These are phyloP conservation scores for Pilasporangium apinafurcum DNA, from an alignment of 352 stramenopile species.

Conservation along the genomic window DNA sequence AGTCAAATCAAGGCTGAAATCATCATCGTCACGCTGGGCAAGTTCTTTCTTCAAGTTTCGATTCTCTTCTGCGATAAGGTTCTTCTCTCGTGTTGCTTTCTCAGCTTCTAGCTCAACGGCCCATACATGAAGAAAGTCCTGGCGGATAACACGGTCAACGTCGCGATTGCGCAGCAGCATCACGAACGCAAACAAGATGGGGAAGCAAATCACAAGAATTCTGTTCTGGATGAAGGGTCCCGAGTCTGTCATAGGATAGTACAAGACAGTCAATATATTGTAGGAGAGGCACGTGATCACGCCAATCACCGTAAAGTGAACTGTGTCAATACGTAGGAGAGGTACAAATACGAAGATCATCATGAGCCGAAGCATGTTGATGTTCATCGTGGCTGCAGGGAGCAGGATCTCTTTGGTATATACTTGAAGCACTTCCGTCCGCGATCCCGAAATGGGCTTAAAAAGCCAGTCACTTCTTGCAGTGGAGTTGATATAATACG, in stretches of 20 bases:
- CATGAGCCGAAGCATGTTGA: constrained; percentile 69
- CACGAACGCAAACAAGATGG: constrained; percentile 51
- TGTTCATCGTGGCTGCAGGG: constrained; percentile 69
- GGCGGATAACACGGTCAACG: constrained; percentile 67
- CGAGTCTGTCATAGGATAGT: constrained; percentile 58
- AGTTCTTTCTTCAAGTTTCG: constrained; percentile 73
- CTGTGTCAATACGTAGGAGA: constrained; percentile 66
- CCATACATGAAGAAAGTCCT: constrained; percentile 78
- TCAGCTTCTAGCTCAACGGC: constrained; percentile 68
- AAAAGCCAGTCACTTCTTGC: constrained; percentile 42
- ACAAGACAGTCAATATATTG: constrained; percentile 49
- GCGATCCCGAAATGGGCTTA: constrained; percentile 43
- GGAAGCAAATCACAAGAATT: constrained; percentile 61
- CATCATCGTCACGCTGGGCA: constrained; percentile 58
- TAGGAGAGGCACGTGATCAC: constrained; percentile 54
- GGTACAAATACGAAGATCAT: constrained; percentile 74
- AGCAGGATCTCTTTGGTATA: constrained; percentile 67
- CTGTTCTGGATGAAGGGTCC: constrained; percentile 60
- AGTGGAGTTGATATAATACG: constrained; percentile 64
- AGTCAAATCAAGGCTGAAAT: constrained; percentile 69
- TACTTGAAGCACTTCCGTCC: constrained; percentile 40
- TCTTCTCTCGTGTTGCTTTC: constrained; percentile 65
- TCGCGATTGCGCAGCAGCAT: constrained; percentile 74
- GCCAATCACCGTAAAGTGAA: constrained; percentile 55
- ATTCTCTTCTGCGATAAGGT: constrained; percentile 80